These are phyloP conservation scores for Phylloporus rhodoxanthus DNA, from an alignment of 768 basidiomycete genomes.

Conservation along the genomic window DNA sequence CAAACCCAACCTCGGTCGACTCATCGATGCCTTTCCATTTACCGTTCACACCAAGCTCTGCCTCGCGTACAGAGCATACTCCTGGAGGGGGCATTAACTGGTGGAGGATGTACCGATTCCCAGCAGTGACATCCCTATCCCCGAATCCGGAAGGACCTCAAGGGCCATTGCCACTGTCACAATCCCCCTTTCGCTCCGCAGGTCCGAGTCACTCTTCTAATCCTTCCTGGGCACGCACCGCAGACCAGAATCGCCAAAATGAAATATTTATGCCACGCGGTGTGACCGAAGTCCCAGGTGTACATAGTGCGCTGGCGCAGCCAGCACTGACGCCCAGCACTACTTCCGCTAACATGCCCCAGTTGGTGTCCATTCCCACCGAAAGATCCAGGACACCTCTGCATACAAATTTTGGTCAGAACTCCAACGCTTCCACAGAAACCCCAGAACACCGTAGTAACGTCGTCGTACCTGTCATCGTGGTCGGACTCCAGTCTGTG, in stretches of 20 bases:
- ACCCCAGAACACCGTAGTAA: slow-evolving; percentile 28
- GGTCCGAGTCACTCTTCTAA: slow-evolving; percentile 17
- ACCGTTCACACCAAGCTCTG: slow-evolving; percentile 26
- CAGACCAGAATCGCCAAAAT: slow-evolving; percentile 19
- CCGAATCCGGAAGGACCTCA: slow-evolving; percentile 20
- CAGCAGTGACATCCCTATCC: slow-evolving; percentile 56
- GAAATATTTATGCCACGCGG: slow-evolving; percentile 13
- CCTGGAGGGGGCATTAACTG: slow-evolving; percentile 57
- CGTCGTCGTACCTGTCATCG: slow-evolving; percentile 73
- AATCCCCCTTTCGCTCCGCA: slow-evolving; percentile 13
- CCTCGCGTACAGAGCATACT: slow-evolving; percentile 34
- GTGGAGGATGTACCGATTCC: slow-evolving; percentile 83
- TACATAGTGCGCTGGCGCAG: slow-evolving; percentile 15
- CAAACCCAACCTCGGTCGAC: slow-evolving; percentile 10
- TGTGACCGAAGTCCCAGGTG: slow-evolving; percentile 9
- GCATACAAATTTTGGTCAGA: slow-evolving; percentile 11
- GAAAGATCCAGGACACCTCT: slow-evolving; percentile 4
- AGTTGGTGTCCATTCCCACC: slow-evolving; percentile 9
- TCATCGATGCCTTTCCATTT: slow-evolving; percentile 29
- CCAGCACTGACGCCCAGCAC: slow-evolving; percentile 6
- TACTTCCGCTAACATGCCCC: slow-evolving; percentile 14
- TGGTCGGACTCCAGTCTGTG: slow-evolving; percentile 77
- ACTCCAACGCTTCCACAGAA: slow-evolving; percentile 13
- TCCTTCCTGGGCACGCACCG: slow-evolving; percentile 13
- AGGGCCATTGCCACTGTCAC: slow-evolving; percentile 24